Base-by-base conservation (phyloP, 371 early-diverging fungal genomes). In the Rhizomucor pusillus region DNA sequence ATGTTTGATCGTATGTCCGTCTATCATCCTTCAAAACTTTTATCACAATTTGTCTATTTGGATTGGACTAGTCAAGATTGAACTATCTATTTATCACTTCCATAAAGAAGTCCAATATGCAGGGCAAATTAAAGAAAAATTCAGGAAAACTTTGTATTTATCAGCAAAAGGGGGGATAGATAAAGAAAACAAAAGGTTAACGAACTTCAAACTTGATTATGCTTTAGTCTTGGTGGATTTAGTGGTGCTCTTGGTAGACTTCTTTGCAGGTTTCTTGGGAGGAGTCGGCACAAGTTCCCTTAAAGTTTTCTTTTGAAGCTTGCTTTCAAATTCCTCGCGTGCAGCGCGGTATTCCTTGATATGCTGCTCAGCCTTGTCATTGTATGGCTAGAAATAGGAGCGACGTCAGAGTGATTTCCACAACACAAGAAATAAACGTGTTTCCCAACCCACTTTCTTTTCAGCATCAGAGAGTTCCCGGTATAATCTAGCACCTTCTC, bases 401-500 rank as follows among this genome's bases (percentile, higher is more conserved):
- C n/a, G 1, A 18, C 47, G 2, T 25, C 24, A 13, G 9, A 2
- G n/a, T 5, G 16, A 33, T 22, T 16, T 19, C 22, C 10, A 4
- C 33, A 25, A 14, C 14, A 37, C 14, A 16, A 11, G 14, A 16
- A 14, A 41, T 11, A 41, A 29, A 7, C 29, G 7, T 29, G 29
- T 29, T 29, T 29, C 29, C 9, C 3, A 23, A 14, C 40, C 14
- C 45, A 66, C 67, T 60, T 67, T 50, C 62, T 69, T 73, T 29
- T 68, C 66, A 5, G 50, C 9, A 2, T 60, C 60, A 18, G 54
- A 11, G 35, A 63, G 14, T 13, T 16, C 56, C 23, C 33, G 53
- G 69, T 62, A 78, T 0, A 43, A 44, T 14, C 57, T 62, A 14
- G 63, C 63, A 48, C 69, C 67, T 0, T 67, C 55, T 25, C 50